Base-by-base conservation (phyloP, 768 basidiomycete species). In the Plicaturopsis crispa region DNA sequence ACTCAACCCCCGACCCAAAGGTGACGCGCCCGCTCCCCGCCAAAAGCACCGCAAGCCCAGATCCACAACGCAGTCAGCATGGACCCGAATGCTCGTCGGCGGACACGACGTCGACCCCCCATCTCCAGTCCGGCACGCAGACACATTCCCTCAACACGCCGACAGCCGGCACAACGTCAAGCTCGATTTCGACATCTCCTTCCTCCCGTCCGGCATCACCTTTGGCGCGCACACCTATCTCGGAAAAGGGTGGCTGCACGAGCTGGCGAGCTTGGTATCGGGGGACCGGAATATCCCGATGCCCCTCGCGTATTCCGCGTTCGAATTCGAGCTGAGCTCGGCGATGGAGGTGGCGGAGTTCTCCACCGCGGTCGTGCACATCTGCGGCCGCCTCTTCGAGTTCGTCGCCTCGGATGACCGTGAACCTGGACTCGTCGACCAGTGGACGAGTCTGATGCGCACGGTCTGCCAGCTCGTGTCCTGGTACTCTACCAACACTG, bases 211-310 rank as follows among this genome's bases (percentile, higher is more conserved):
- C 3, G 80, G 78, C 3, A 56, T 72, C 24, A 64, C 65, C 24
- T 80, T 89, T 45, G 52, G 49, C 1, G 26, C 57, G 2, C 58
- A 64, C 6, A 74, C 79, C 5, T 82, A 77, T 44, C 66, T 80
- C 31, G 72, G 69, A 6, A 76, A 65, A 41, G 82, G 84, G 1
- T 64, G 69, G 49, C 70, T 91, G 13, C 54, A 67, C 40, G 73
- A 81, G 17, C 65, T 88, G 12, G 42, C 78, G 34, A 49, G 63
- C n/a, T 36, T 67, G 36, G 43, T 68, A 14, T 52, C 56, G 16
- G 50, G 56, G 21, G 40, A 43, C 5, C 41, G 47, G 4, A 54
- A 61, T 18, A 37, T 48, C 7, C 42, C 50, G 10, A 37, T 52
- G 8, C 69, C 70, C 3, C 46, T 45, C 1, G 40, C 52, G 11